These are phyloP conservation scores for Phyllosticta citriasiana DNA, from an alignment of 2,329 filamentous ascomycete genomes.

Conservation along the genomic window DNA sequence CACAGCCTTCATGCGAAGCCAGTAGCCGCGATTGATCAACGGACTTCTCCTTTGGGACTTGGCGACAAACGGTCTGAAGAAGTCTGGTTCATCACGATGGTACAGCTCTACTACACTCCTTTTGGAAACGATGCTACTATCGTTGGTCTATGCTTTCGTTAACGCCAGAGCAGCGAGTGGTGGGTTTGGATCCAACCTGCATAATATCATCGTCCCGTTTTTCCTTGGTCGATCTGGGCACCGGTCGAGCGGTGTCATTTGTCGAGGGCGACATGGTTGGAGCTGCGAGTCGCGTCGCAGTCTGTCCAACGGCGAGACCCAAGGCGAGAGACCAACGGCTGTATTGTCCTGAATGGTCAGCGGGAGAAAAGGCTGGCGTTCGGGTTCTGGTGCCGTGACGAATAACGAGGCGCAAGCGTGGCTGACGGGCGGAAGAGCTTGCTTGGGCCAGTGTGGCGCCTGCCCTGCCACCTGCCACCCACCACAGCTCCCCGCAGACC, in stretches of 20 bases:
- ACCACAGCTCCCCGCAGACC: neutral
- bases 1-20: constrained; percentile 74
- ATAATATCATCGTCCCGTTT: constrained; percentile 27
- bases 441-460: neutral
- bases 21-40: constrained; percentile 82
- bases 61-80: constrained; percentile 77
- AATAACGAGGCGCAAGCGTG: neutral
- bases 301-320: neutral
- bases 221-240: constrained; percentile 10
- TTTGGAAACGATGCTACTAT: constrained; percentile 85
- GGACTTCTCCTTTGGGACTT: constrained; percentile 78
- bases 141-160: constrained; percentile 58
- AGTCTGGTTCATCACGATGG: constrained; percentile 65
- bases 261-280: neutral
- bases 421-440: neutral
- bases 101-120: constrained; percentile 86
- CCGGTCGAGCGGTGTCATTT: neutral
- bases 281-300: neutral
- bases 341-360: neutral
- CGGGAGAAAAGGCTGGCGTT: neutral
- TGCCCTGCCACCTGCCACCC: neutral
- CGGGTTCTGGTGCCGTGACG: neutral
- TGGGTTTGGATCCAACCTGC: constrained; percentile 12
- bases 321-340: neutral
- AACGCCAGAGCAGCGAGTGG: neutral